Conservation (phyloP, 345 rosid genomes). For the Arabis hirsuta region DNA sequence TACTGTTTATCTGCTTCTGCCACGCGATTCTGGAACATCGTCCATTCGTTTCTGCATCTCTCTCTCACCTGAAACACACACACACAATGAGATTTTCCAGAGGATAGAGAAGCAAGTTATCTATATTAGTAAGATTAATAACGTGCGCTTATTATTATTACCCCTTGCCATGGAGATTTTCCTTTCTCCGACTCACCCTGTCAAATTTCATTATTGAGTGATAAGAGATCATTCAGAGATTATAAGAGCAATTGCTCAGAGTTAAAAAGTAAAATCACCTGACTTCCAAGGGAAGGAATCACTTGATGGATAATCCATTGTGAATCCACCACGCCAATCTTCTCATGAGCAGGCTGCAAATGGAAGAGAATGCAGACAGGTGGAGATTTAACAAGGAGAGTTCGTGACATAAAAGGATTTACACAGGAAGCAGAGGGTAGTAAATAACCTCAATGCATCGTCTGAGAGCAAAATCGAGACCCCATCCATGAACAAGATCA, state of each 20-base stretch:
- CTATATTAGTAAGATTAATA: not conserved
- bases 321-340: slow-evolving; percentile 95
- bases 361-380: slow-evolving; percentile 15
- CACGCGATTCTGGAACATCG: slow-evolving; percentile 72
- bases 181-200: slow-evolving; percentile 75
- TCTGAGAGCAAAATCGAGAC: slow-evolving; percentile 94
- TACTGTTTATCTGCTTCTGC: slow-evolving; percentile 67
- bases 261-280: slow-evolving; percentile 52
- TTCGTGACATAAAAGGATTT: not conserved
- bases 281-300: slow-evolving; percentile 84
- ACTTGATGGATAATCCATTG: slow-evolving; percentile 97
- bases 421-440: slow-evolving; percentile 7
- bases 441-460: slow-evolving; percentile 76
- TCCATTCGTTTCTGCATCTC: slow-evolving; percentile 86
- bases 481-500: slow-evolving; percentile 99
- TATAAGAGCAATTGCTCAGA: slow-evolving; percentile 7
- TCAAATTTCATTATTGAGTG: slow-evolving; percentile 17
- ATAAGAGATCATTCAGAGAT: slow-evolving; percentile 4
- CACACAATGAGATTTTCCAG: slow-evolving; percentile 21
- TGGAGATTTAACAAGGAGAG: slow-evolving; percentile 11
- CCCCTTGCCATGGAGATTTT: slow-evolving; percentile 91
- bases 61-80: slow-evolving; percentile 65
- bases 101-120: not conserved
- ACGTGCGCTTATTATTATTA: slow-evolving; percentile 42
- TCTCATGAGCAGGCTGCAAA: slow-evolving; percentile 90